Evolutionary conservation across 1,284 basidiomycete species (phyloP).

Genomic region (Cerrena zonata): DNA sequence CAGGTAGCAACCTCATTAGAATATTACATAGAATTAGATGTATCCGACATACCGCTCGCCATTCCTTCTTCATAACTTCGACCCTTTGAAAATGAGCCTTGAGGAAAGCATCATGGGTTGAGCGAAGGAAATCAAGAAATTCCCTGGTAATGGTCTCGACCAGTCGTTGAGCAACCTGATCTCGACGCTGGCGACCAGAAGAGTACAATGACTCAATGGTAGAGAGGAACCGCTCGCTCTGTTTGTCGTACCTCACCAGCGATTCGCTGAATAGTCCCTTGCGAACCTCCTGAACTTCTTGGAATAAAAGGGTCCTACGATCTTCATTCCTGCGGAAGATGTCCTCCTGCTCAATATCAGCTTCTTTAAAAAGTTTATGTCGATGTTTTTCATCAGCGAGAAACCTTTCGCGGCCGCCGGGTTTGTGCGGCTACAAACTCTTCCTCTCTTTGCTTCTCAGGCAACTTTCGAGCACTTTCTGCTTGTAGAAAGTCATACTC

Average conservation of each 20-base stretch:
- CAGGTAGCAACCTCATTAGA: not conserved
- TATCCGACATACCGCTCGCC: not conserved
- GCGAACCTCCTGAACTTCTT: not conserved
- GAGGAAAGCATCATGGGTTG: not conserved
- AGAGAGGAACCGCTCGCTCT: not conserved
- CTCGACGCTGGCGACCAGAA: not conserved
- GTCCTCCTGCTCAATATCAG: not conserved
- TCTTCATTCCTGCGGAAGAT: not conserved
- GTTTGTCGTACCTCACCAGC: not conserved
- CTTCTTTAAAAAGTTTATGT: not conserved
- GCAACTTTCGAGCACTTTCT: not conserved
- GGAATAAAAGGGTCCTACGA: not conserved
- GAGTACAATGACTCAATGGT: not conserved
- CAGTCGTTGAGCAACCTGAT: not conserved
- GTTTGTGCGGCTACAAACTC: not conserved
- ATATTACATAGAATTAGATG: not conserved
- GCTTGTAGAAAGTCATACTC: not conserved
- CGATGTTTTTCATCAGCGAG: not conserved
- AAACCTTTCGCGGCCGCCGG: not conserved
- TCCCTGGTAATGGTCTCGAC: not conserved
- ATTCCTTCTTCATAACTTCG: not conserved
- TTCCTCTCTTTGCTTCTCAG: not conserved
- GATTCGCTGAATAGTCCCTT: not conserved
- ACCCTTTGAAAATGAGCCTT: not conserved
- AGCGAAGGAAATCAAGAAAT: not conserved